Conservation (phyloP, 208 protist genomes). For the Trypanosoma rangeli region DNA sequence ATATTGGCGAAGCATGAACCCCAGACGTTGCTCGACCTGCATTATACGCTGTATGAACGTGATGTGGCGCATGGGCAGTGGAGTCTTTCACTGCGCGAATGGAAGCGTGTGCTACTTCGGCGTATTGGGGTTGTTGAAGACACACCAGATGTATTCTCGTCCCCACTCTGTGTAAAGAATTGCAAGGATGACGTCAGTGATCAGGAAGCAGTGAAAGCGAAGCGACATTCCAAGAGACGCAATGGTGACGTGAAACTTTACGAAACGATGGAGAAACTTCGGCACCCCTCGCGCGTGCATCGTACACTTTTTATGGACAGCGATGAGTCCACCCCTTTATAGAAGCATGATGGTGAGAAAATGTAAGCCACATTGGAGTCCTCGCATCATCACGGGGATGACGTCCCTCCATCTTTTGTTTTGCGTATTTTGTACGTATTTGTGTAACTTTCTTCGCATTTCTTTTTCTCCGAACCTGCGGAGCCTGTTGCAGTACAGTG, state of each 20-base stretch:
- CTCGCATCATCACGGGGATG: too few species aligned
- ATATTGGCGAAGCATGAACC: conserved; percentile 19
- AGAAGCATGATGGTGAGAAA: neutral
- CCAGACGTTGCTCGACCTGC: conserved; percentile 20
- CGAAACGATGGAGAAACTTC: too few species aligned
- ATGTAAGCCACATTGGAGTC: neutral
- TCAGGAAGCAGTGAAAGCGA: neutral
- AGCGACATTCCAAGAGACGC: too few species aligned
- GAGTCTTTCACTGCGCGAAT: conserved; percentile 15
- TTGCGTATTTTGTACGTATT: neutral
- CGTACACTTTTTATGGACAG: too few species aligned
- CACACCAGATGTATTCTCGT: neutral
- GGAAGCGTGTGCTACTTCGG: conserved; percentile 5
- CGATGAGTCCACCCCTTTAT: neutral
- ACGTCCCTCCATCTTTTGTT: neutral
- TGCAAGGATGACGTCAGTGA: neutral
- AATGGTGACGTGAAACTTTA: too few species aligned
- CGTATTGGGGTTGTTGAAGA: neutral
- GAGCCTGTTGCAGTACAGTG: too few species aligned
- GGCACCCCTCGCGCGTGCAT: too few species aligned
- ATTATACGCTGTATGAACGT: conserved; percentile 32
- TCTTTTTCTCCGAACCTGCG: too few species aligned
- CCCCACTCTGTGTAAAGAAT: neutral
- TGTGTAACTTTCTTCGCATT: too few species aligned
- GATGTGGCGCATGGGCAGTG: conserved; percentile 27